Conservation (phyloP, 176 grass and related monocot species). For the Carex cristatella region DNA sequence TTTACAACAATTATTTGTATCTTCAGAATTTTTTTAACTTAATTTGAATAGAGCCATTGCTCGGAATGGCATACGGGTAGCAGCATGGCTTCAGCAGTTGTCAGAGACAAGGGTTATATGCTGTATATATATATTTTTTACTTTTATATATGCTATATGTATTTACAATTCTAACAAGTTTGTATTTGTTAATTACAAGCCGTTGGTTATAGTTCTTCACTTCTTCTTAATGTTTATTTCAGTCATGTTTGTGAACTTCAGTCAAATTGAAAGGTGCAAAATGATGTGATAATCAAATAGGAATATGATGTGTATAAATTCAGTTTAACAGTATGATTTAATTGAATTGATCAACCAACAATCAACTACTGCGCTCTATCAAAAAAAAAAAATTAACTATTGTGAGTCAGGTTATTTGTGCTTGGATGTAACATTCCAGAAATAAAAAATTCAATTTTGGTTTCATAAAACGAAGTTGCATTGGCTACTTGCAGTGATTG, state of each 20-base stretch:
- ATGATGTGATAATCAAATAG: background rate
- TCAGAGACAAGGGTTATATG: background rate
- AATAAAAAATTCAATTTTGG: too few species aligned
- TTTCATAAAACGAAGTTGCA: too few species aligned
- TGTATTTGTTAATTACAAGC: background rate
- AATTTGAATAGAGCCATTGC: background rate
- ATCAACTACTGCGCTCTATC: too few species aligned
- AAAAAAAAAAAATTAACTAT: too few species aligned
- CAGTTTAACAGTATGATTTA: background rate
- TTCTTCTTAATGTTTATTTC: background rate
- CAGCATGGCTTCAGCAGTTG: background rate
- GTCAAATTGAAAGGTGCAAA: background rate
- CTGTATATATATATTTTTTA: background rate
- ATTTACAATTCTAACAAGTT: background rate
- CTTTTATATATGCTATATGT: background rate
- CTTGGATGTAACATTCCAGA: too few species aligned
- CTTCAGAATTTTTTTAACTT: background rate
- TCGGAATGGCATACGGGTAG: background rate
- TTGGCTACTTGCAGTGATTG: too few species aligned
- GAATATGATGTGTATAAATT: background rate
- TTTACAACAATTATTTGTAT: background rate
- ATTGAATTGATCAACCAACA: background rate
- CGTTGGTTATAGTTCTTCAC: background rate
- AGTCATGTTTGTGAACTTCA: background rate
- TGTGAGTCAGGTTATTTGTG: too few species aligned